Conservation (phyloP, 495 filamentous ascomycete genomes). For the Halenospora varia region DNA sequence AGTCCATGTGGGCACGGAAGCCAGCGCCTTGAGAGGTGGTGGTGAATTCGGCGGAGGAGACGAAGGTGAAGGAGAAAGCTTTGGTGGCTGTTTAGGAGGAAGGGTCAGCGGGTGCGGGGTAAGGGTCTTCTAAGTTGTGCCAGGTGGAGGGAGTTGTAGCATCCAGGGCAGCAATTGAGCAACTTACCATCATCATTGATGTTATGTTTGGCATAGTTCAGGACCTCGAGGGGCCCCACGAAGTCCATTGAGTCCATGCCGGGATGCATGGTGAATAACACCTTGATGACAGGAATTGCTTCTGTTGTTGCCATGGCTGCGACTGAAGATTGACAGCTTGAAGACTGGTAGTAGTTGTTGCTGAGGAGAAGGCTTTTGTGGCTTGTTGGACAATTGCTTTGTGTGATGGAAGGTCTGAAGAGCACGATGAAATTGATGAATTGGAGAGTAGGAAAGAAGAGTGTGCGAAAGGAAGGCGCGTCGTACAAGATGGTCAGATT, state of each 20-base stretch:
- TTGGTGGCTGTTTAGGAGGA: slow-evolving; percentile 36
- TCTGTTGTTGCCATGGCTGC: slow-evolving; percentile 26
- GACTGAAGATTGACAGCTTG: slow-evolving; percentile 2
- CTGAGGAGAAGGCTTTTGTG: neutral
- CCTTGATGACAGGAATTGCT: slow-evolving; percentile 38
- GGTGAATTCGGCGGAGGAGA: slow-evolving; percentile 48
- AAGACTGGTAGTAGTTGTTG: neutral
- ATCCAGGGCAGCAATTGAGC: slow-evolving; percentile 7
- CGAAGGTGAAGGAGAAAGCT: slow-evolving; percentile 67
- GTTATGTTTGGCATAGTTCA: slow-evolving; percentile 55
- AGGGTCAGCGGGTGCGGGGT: slow-evolving; percentile 1
- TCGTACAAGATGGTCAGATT: slow-evolving; percentile 6
- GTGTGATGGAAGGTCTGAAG: no score
- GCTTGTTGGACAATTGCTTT: neutral
- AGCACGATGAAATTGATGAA: slow-evolving; percentile 2
- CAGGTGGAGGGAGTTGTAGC: slow-evolving; percentile 7
- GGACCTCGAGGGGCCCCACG: slow-evolving; percentile 61
- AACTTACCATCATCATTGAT: slow-evolving; percentile 55
- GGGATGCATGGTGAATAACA: slow-evolving; percentile 44
- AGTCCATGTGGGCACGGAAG: slow-evolving; percentile 66
- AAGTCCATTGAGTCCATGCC: slow-evolving; percentile 59
- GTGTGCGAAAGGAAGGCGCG: neutral
- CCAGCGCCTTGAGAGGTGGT: slow-evolving; percentile 70
- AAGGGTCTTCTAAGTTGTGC: neutral
- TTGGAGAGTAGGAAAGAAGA: neutral